phyloP scores from a whole-genome alignment of 306 rosid species.

The Prunus armeniaca region DNA sequence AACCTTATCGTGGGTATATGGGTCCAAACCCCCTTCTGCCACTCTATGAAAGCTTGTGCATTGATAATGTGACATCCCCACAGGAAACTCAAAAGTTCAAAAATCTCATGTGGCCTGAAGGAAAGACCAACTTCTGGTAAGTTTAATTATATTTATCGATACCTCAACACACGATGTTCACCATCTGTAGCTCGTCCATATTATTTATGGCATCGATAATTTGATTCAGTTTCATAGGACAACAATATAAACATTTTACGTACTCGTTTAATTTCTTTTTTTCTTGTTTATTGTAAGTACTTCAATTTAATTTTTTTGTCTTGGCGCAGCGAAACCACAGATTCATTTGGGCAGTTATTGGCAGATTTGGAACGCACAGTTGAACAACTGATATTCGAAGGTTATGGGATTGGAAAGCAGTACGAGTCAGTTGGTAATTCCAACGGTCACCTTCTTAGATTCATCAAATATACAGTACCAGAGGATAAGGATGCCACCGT shows the following conservation, averaged over 20 bases:
- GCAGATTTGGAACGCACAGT: neutral
- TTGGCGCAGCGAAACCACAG: neutral
- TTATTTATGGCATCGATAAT: too few species aligned
- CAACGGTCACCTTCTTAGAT: neutral
- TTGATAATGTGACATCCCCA: neutral
- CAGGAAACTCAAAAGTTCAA: neutral
- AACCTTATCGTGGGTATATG: neutral
- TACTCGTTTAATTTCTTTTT: too few species aligned
- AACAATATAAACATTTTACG: too few species aligned
- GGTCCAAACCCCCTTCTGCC: neutral
- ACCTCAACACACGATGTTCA: too few species aligned
- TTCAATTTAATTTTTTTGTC: neutral
- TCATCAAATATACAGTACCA: neutral
- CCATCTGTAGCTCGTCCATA: too few species aligned
- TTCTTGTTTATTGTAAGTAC: too few species aligned
- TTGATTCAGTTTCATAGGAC: too few species aligned
- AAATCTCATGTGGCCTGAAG: neutral
- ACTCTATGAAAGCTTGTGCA: neutral
- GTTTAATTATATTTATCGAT: neutral
- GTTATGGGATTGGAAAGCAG: neutral
- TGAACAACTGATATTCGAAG: neutral
- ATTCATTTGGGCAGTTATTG: neutral
- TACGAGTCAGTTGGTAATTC: neutral
- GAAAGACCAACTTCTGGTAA: neutral
- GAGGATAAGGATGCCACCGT: neutral